A percentile compares a stretch with the other conserved stretches of the same genome.
Conservation (phyloP, 257 asterid species). For the Ballota nigra region DNA sequence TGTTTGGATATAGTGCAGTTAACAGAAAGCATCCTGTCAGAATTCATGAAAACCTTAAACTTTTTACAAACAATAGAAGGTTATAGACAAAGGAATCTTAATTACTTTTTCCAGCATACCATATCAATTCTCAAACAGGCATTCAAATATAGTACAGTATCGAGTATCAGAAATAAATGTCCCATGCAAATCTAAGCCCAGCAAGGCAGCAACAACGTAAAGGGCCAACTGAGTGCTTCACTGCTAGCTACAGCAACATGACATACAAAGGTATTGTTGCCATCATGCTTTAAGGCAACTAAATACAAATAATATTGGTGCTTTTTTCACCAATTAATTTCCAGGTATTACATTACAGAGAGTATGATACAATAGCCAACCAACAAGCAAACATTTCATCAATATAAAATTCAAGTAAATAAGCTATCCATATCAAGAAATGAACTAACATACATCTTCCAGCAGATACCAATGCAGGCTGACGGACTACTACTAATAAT, state of each 20-base stretch:
- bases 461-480: background rate
- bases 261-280: background rate
- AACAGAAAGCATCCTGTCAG: conserved; percentile 6
- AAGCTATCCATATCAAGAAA: conserved; percentile 10
- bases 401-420: background rate
- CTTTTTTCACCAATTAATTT: background rate
- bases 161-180: conserved; percentile 5
- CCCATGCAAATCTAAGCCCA: conserved; percentile 14
- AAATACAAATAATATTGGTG: background rate
- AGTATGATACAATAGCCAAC: background rate
- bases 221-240: background rate
- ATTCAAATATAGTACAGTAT: background rate
- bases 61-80: background rate
- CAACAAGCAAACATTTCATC: conserved; percentile 11
- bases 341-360: background rate
- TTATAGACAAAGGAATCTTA: background rate
- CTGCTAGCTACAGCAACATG: conserved; percentile 9
- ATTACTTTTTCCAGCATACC: background rate
- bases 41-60: background rate
- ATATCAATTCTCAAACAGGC: conserved; percentile 17
- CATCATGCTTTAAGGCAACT: conserved; percentile 6
- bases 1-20: conserved; percentile 5
- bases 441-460: conserved; percentile 10
- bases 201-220: background rate
- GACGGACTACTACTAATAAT: background rate